phyloP scores from a whole-genome alignment of 2,329 filamentous ascomycete genomes.

The Lasiodiplodia sp. region DNA sequence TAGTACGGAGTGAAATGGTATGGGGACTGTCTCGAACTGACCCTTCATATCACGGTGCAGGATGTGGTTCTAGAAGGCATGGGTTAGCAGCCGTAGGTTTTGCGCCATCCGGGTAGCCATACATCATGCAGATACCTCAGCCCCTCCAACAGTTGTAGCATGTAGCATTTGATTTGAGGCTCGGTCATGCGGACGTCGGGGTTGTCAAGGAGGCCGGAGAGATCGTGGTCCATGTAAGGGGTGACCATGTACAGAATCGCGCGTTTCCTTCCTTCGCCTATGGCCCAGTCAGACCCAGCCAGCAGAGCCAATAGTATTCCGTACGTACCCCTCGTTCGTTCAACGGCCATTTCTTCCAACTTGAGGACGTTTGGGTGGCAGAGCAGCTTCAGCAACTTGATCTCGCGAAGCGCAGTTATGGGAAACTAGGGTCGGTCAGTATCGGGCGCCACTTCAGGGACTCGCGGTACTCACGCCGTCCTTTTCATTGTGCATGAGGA shows the following conservation, averaged over 20 bases:
- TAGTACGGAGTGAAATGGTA: not conserved
- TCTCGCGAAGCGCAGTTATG: conserved; percentile 96
- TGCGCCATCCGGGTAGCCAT: conserved; percentile 41
- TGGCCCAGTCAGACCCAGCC: conserved; percentile 58
- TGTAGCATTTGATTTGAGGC: conserved; percentile 96
- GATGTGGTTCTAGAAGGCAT: conserved; percentile 62
- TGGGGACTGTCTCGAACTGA: conserved; percentile 38
- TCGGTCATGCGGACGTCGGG: conserved; percentile 86
- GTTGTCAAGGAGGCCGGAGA: conserved; percentile 96
- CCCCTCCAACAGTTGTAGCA: conserved; percentile 90
- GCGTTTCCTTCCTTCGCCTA: conserved; percentile 65
- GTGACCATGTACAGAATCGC: conserved; percentile 98
- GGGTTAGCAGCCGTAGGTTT: conserved; percentile 25
- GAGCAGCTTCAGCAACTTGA: conserved; percentile 96
- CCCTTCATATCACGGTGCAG: conserved; percentile 95
- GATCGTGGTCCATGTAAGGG: conserved; percentile 98
- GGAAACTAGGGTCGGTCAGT: conserved; percentile 69
- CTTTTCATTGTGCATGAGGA: conserved; percentile 99
- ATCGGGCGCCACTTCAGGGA: conserved; percentile 26
- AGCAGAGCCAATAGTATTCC: conserved; percentile 52
- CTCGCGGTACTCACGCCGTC: conserved; percentile 71
- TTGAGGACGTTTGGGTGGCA: conserved; percentile 87
- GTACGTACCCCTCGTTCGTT: conserved; percentile 69
- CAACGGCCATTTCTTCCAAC: conserved; percentile 95
- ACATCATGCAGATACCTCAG: conserved; percentile 84